Evolutionary conservation across 148 eudicot species (phyloP).

Genomic region (Gaultheria prostrata): DNA sequence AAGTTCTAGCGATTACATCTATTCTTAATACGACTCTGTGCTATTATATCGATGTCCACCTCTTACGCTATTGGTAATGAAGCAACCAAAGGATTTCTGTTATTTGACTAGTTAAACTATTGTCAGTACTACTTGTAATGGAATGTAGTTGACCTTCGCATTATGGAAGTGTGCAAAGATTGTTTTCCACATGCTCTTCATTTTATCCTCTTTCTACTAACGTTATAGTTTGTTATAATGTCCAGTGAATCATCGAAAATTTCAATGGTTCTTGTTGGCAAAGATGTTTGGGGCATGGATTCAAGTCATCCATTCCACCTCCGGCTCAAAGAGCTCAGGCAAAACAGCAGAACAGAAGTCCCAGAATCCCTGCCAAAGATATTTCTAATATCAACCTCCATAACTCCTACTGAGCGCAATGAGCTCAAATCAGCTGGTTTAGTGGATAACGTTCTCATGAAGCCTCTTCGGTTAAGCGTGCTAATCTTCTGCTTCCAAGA

Average conservation of each 20-base stretch:
- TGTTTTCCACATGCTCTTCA: background rate
- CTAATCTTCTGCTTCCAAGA: conserved; percentile 60
- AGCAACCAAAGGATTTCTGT: background rate
- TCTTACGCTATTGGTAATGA: background rate
- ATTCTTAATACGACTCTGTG: too few relatives aligned
- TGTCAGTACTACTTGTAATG: background rate
- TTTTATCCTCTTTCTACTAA: conserved; percentile 15
- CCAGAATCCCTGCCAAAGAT: conserved; percentile 36
- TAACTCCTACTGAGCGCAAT: conserved; percentile 39
- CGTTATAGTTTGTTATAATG: conserved; percentile 21
- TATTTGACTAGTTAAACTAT: background rate
- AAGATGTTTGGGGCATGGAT: conserved; percentile 57
- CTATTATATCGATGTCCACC: too few relatives aligned
- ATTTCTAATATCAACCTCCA: conserved; percentile 49
- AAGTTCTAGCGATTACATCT: too few relatives aligned
- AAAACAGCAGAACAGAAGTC: conserved; percentile 18
- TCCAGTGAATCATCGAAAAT: conserved; percentile 45
- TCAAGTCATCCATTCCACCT: conserved; percentile 31
- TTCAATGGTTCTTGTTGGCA: conserved; percentile 64
- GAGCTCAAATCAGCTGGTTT: conserved; percentile 60
- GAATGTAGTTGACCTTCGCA: background rate
- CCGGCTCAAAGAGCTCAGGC: conserved; percentile 34
- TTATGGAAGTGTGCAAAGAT: background rate
- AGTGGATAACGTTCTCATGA: conserved; percentile 55
- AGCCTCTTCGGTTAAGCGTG: conserved; percentile 73